phyloP scores from a whole-genome alignment of 2,329 filamentous ascomycete genomes.

The Ophiostoma ulmi region DNA sequence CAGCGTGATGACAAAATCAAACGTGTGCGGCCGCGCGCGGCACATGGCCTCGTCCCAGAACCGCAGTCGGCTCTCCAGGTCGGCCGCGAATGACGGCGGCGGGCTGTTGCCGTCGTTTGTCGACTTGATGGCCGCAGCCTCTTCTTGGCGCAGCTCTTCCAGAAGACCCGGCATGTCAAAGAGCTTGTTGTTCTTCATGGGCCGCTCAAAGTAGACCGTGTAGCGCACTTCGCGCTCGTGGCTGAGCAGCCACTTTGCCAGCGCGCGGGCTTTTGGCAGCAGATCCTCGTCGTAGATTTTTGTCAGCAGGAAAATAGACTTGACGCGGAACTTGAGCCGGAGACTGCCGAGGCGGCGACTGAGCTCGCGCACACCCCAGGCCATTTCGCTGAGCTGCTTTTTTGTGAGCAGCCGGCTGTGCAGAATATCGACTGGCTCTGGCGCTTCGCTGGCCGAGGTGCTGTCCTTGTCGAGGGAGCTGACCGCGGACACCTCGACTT shows the following conservation, averaged over 20 bases:
- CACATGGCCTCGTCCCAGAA: slow-evolving; percentile 85
- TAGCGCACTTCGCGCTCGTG: slow-evolving; percentile 63
- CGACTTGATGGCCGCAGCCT: slow-evolving; percentile 23
- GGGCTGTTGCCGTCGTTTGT: slow-evolving; percentile 28
- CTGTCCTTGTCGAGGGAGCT: not conserved
- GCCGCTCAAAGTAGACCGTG: slow-evolving; percentile 77
- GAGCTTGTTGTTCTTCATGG: slow-evolving; percentile 61
- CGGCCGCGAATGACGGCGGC: slow-evolving; percentile 16
- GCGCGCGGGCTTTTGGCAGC: slow-evolving; percentile 68
- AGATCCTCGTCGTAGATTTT: slow-evolving; percentile 85
- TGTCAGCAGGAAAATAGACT: slow-evolving; percentile 79
- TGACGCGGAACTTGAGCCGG: slow-evolving; percentile 73
- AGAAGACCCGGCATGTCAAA: slow-evolving; percentile 71
- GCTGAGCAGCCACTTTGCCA: slow-evolving; percentile 75
- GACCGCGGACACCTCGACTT: not conserved
- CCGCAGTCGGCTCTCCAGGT: slow-evolving; percentile 53
- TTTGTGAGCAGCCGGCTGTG: slow-evolving; percentile 81
- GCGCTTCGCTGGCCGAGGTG: slow-evolving; percentile 38
- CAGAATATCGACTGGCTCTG: slow-evolving; percentile 40
- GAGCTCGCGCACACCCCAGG: slow-evolving; percentile 86
- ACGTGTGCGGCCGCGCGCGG: slow-evolving; percentile 70
- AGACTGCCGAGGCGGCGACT: slow-evolving; percentile 81
- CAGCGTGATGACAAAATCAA: slow-evolving; percentile 89
- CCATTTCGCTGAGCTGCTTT: slow-evolving; percentile 93
- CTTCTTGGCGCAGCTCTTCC: slow-evolving; percentile 48